Base-by-base conservation (phyloP, 164 flowering plant genomes). In the Amborella trichopoda region DNA sequence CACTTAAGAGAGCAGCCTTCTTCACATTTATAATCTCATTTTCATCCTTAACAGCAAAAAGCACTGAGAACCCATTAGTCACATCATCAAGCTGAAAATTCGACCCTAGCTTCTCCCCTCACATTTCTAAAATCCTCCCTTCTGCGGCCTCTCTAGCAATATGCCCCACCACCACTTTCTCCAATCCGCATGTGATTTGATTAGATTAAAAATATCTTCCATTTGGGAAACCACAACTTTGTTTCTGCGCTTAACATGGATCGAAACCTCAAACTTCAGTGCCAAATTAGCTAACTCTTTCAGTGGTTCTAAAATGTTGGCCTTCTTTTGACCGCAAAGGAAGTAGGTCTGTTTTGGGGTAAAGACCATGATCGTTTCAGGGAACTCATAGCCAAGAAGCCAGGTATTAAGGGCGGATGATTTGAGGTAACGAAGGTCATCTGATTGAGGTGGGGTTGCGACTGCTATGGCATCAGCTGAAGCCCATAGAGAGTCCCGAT, bases 281-380 rank as follows among this genome's bases (percentile, higher is more conserved):
- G 60, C 60, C 6, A 75, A 72, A 48, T 58, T 64, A 11, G 83
- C 83, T 28, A 80, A 34, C 12, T 50, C 68, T 44, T 61, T 80
- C 34, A 78, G 58, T 38, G 60, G 67, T 19, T 73, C 76, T 44
- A 86, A 77, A 44, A 83, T 46, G 26, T 75, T 63, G 12, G 77
- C 87, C 62, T 86, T 86, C 71, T 75, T 83, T 63, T 64, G 83
- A 53, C 76, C 72, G 41, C 93, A 78, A 44, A 81, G 55, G 59
- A 80, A 71, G 56, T 86, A 89, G 21, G 80, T 74, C 39, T 85
- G 74, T 56, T 56, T 76, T 58, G 59, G 56, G 48, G 50, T 58
- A 57, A 85, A 85, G 40, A 82, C 80, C 77, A 82, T 85, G 5
- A 85, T 73, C 2, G 91, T 85, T 52, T 82, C 91, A 0, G 96